Evolutionary conservation across 257 asterid species (phyloP).

Genomic region (Gentiana straminea): DNA sequence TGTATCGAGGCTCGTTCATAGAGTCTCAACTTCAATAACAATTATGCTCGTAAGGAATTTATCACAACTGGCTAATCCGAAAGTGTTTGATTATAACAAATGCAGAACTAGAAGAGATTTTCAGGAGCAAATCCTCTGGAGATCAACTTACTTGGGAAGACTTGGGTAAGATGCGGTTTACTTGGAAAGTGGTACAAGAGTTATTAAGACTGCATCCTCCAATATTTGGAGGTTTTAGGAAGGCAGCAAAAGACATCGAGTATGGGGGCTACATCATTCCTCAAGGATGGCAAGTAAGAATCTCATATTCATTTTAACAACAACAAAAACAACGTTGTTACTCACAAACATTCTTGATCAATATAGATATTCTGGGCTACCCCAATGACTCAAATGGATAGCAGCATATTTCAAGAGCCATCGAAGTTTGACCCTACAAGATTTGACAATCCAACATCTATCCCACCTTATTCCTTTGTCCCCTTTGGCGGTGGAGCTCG

Average conservation of each 20-base stretch:
- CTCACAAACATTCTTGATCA: background rate
- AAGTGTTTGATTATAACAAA: background rate
- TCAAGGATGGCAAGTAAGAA: slow-evolving; percentile 73
- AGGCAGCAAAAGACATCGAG: slow-evolving; percentile 42
- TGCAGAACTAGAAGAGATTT: slow-evolving; percentile 57
- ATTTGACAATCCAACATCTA: slow-evolving; percentile 33
- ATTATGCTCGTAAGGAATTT: background rate
- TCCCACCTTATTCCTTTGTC: slow-evolving; percentile 51
- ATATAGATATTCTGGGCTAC: slow-evolving; percentile 52
- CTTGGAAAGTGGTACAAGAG: slow-evolving; percentile 75
- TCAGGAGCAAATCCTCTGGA: slow-evolving; percentile 23
- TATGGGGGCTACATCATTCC: slow-evolving; percentile 55
- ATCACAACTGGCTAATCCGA: slow-evolving; percentile 26
- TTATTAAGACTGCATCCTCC: slow-evolving; percentile 51
- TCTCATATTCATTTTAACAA: background rate
- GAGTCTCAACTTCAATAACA: too few species aligned
- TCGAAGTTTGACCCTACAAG: slow-evolving; percentile 43
- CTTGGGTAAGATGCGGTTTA: slow-evolving; percentile 58
- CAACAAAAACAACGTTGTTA: background rate
- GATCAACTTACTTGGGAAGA: slow-evolving; percentile 57
- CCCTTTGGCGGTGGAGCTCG: slow-evolving; percentile 70
- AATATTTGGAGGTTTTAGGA: slow-evolving; percentile 58
- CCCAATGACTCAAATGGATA: slow-evolving; percentile 59
- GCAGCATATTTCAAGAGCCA: slow-evolving; percentile 42
- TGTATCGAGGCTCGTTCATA: too few species aligned